A percentile compares a stretch with the other conserved stretches of the same genome.
Conservation (phyloP, 2,329 filamentous ascomycete species). For the Xylaria sp. region DNA sequence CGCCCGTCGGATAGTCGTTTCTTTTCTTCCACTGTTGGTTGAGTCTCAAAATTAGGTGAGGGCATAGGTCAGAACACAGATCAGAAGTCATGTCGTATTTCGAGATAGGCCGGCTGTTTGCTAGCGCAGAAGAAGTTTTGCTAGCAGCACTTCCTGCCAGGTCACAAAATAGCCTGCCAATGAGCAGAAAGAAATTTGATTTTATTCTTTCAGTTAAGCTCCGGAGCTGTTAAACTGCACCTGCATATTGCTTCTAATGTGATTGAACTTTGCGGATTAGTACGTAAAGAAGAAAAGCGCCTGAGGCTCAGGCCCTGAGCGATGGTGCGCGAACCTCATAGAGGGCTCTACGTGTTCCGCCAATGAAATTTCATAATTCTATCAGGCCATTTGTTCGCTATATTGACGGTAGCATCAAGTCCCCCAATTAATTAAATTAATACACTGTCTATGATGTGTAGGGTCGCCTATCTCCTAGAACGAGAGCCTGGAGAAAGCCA, state of each 20-base stretch:
- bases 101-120: too few relatives aligned
- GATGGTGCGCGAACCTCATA: not conserved
- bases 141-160: too few relatives aligned
- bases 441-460: too few relatives aligned
- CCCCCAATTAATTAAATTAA: too few relatives aligned
- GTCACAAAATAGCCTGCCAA: too few relatives aligned
- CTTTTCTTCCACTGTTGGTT: not conserved
- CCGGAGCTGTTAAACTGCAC: too few relatives aligned
- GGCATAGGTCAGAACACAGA: not conserved
- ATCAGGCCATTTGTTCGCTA: not conserved
- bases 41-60: not conserved
- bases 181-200: not conserved
- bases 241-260: not conserved
- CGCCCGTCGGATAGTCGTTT: not conserved
- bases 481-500: too few relatives aligned
- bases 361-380: not conserved
- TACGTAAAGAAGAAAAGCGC: not conserved
- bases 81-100: too few relatives aligned
- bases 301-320: too few relatives aligned
- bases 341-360: not conserved
- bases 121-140: too few relatives aligned
- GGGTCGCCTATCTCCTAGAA: too few relatives aligned
- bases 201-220: not conserved
- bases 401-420: too few relatives aligned
- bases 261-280: not conserved